These are phyloP conservation scores for Solanum hybrid DNA, from an alignment of 305 asterid species.

Conservation along the genomic window DNA sequence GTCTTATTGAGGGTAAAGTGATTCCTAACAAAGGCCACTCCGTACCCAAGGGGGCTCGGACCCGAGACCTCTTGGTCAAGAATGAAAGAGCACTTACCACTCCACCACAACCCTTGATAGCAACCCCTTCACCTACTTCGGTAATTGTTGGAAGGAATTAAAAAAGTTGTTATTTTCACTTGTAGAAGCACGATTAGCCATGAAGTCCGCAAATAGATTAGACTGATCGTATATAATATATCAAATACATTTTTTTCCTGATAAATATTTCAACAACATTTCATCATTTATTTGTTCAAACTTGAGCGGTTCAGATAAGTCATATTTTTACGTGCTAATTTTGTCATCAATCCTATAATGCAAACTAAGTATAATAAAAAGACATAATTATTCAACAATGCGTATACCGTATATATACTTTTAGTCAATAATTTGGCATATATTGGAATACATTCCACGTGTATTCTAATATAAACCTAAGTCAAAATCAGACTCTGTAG, in stretches of 20 bases:
- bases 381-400: neutral
- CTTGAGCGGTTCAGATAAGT: neutral
- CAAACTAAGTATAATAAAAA: neutral
- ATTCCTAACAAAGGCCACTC: neutral
- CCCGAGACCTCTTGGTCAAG: rapidly evolving
- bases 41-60: neutral
- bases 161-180: neutral
- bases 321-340: neutral
- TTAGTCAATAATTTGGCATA: neutral
- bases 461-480: neutral
- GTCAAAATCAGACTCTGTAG: neutral
- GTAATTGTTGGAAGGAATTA: too few relatives aligned
- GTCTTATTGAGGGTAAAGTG: neutral
- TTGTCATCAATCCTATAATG: neutral
- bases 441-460: neutral
- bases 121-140: too few relatives aligned
- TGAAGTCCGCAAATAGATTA: neutral
- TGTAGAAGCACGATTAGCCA: neutral
- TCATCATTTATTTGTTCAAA: neutral
- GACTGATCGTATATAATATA: neutral
- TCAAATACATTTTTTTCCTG: neutral
- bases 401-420: neutral
- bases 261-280: neutral
- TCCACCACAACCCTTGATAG: neutral
- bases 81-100: neutral